Conservation (phyloP, 108 stramenopile species). For the Cylindrotheca closterium region DNA sequence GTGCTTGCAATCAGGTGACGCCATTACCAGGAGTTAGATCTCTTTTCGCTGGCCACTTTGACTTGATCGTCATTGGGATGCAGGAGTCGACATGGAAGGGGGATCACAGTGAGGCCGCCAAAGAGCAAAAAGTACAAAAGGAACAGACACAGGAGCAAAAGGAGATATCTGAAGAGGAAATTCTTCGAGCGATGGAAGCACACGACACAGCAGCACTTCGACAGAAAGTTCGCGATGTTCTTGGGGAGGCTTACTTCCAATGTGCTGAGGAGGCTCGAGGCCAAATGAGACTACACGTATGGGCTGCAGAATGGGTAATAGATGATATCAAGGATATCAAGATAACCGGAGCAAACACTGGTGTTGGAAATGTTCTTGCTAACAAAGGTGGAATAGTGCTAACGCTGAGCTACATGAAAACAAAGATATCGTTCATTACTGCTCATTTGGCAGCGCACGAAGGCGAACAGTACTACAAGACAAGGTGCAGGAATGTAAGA, state of each 20-base stretch:
- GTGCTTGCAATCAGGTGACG: conserved; percentile 4
- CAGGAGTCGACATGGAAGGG: conserved; percentile 38
- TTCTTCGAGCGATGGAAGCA: conserved; percentile 13
- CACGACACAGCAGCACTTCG: conserved; percentile 5
- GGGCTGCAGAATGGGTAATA: conserved; percentile 11
- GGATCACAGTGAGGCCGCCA: background rate
- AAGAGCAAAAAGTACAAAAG: conserved; percentile 3
- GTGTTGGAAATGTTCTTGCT: conserved; percentile 41
- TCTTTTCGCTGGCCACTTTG: conserved; percentile 13
- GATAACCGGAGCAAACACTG: conserved; percentile 43
- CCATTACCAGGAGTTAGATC: conserved; percentile 3
- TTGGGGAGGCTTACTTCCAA: conserved; percentile 18
- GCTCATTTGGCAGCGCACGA: conserved; percentile 56
- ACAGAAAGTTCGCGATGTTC: conserved; percentile 15
- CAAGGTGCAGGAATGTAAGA: conserved; percentile 27
- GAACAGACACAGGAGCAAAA: background rate
- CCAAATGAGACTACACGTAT: conserved; percentile 54
- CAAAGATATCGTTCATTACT: conserved; percentile 35
- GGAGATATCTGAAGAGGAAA: conserved; percentile 13
- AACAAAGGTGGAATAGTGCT: conserved; percentile 56
- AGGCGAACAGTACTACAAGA: conserved; percentile 28
- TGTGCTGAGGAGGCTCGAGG: conserved; percentile 28
- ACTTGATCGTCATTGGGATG: conserved; percentile 46
- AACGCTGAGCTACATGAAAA: conserved; percentile 23
- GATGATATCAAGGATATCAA: conserved; percentile 24